Base-by-base conservation (phyloP, 495 filamentous ascomycete species). In the Terfezia claveryi region DNA sequence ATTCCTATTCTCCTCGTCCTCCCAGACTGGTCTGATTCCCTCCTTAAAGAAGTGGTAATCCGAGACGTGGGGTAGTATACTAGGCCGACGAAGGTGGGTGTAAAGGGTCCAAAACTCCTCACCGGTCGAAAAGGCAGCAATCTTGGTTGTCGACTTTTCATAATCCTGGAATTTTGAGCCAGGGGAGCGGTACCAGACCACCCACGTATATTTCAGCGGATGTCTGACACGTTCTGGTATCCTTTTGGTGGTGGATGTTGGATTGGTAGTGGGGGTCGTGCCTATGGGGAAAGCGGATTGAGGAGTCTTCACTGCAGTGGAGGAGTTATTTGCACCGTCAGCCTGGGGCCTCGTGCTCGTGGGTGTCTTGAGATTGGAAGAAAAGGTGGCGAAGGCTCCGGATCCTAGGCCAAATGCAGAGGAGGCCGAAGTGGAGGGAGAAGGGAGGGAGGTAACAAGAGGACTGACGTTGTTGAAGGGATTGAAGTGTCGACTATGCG, bases 41-140 rank as follows among this genome's bases (percentile, higher is more conserved):
- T 92, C 87, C 73, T 91, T 92, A 72, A 98, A 98, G 54, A 98
- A 81, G 67, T 96, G 92, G 66, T 95, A 98, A 65, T 98, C 91
- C 12, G 87, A 94, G 36, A 96, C 91, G 20, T 87, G 80, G 10
- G 91, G 91, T 51, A 98, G 73, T 12, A 76, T 70, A 46, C 85
- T 94, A 2, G 91, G 92, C 16, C 85, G 79, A 67, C 92, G 93
- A 52, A 98, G 74, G 67, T 96, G 89, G 23, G 77, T 73, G 67
- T 94, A 96, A 12, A 93, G 76, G n/a, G 76, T 71, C 80, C 88
- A 96, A 68, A 98, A 96, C 38, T 89, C 81, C 70, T 96, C 87
- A 51, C 76, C 87, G 9, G 85, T 83, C 36, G 78, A 76, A 65
- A 92, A 85, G 44, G 75, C 72, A 54, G 85, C 89, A 61, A 96